phyloP scores from a whole-genome alignment of 2,329 filamentous ascomycete species.

The Thielaviopsis musarum region DNA sequence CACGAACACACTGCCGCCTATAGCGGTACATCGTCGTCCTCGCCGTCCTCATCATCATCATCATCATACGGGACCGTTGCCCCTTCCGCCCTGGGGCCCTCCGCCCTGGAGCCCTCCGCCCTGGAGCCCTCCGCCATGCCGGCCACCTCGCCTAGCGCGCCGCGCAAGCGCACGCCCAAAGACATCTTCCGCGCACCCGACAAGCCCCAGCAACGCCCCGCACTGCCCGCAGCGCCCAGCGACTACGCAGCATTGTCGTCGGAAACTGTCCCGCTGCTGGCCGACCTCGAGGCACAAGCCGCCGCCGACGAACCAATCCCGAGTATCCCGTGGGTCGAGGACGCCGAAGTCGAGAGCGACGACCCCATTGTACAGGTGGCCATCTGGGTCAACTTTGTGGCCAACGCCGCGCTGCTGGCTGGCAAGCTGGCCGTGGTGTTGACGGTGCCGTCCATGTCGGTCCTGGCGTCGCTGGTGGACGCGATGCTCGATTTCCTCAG shows the following conservation, averaged over 20 bases:
- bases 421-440: constrained; percentile 65
- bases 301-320: constrained; percentile 26
- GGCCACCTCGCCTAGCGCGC: constrained; percentile 17
- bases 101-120: constrained; percentile 17
- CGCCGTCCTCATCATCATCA: too few species aligned
- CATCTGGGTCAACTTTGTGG: constrained; percentile 70
- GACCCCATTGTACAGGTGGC: constrained; percentile 68
- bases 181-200: constrained; percentile 66
- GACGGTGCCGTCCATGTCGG: constrained; percentile 65
- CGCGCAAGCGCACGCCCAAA: constrained; percentile 66
- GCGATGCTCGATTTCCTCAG: constrained; percentile 66
- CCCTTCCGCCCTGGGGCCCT: constrained; percentile 14
- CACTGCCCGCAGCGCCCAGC: background rate
- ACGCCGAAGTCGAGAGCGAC: constrained; percentile 53
- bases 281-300: constrained; percentile 23
- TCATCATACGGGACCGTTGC: background rate
- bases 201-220: constrained; percentile 31
- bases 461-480: constrained; percentile 64
- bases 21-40: constrained; percentile 9
- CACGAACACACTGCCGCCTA: constrained; percentile 27
- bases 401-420: constrained; percentile 57
- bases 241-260: background rate
- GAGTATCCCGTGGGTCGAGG: constrained; percentile 54
- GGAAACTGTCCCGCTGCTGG: background rate
- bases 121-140: constrained; percentile 19